Base-by-base conservation (phyloP, 2,329 filamentous ascomycete genomes). In the Fusarium oxysporum region DNA sequence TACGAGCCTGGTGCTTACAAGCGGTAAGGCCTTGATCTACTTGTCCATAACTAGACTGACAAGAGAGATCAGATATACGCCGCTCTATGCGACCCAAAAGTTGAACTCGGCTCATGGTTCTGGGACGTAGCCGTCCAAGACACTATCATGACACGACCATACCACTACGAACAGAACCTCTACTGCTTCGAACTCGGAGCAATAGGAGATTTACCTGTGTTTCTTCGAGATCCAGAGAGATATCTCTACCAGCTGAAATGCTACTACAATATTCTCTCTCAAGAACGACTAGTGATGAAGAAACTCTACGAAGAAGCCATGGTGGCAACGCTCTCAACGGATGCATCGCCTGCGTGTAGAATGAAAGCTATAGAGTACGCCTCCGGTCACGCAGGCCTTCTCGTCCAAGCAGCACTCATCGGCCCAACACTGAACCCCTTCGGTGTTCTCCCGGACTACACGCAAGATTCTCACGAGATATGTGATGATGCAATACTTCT, bases 241-340 rank as follows among this genome's bases (percentile, higher is more conserved):
- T 71, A 73, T 28, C 37, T 63, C 0, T 57, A 73, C 30, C 71
- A 72, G 25, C 10, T 73, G 6, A 58, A 70, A 25, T 73, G 65
- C 23, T 68, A 54, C 19, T 68, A 63, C 47, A 62, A 68, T 5
- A 59, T 56, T 4, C 37, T 73, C 3, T 58, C 41, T 3, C 56
- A 48, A 12, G 71, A 73, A 37, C 47, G 63, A 7, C 41, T 21
- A 0, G 32, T 57, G 1, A 47, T 73, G 33, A 43, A 35, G 8
- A 35, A 68, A 12, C n/a, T 61, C 23, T 57, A 63, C 11, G 37
- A 67, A 10, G 33, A 37, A 12, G 33, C 35, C 5, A 48, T 61
- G 17, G 13, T 32, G 1, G 30, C 19, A 25, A 40, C 50, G 2
- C 16, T 53, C 0, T 25, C 44, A 3, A 30, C 41, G 0, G 25